phyloP scores from a whole-genome alignment of 106 monocot genomes.

The Gastrodia elata region DNA sequence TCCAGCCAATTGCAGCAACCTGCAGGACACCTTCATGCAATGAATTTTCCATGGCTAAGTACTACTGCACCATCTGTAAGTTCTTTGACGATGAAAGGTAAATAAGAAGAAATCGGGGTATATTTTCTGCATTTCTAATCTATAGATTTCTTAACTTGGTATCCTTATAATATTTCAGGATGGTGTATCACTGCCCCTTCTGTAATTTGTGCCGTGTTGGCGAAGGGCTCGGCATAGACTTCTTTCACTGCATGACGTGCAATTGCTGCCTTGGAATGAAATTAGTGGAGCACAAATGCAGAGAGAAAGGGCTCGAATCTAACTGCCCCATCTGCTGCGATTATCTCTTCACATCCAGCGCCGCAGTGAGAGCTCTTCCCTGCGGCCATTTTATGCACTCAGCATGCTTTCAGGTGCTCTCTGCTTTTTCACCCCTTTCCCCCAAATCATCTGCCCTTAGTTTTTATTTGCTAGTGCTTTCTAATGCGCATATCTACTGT shows the following conservation, averaged over 20 bases:
- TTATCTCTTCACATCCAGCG: conserved; percentile 92
- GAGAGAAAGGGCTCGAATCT: conserved; percentile 77
- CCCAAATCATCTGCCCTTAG: neutral
- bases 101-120: neutral
- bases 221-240: conserved; percentile 87
- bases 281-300: conserved; percentile 77
- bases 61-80: conserved; percentile 96
- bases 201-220: conserved; percentile 98
- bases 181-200: conserved; percentile 95
- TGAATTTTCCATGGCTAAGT: conserved; percentile 86
- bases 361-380: conserved; percentile 66
- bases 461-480: neutral
- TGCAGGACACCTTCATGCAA: conserved; percentile 77
- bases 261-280: conserved; percentile 99
- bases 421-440: neutral
- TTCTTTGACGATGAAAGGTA: conserved; percentile 99
- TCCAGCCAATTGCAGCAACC: conserved; percentile 69
- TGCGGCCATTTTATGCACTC: conserved; percentile 99
- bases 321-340: conserved; percentile 99
- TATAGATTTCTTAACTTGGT: too few species aligned
- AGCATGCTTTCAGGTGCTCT: conserved; percentile 81
- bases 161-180: conserved; percentile 35
- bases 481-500: neutral
- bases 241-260: conserved; percentile 99
- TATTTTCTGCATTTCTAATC: neutral